These are phyloP conservation scores for Cynanchum wilfordii DNA, from an alignment of 257 asterid genomes.

Conservation along the genomic window DNA sequence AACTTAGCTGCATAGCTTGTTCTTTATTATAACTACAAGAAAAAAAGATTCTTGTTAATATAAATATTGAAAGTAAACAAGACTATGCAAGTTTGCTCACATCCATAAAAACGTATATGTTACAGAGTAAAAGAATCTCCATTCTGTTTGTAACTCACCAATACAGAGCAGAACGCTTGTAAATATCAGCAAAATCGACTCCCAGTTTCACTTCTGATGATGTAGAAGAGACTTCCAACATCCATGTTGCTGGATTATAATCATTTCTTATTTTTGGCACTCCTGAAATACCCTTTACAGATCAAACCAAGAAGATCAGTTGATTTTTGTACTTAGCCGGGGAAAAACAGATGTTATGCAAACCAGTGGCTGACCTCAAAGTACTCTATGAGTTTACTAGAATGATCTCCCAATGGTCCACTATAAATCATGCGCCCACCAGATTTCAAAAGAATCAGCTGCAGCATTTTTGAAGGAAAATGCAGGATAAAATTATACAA, in stretches of 20 bases:
- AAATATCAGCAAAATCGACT: constrained; percentile 27
- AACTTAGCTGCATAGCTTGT: constrained; percentile 11
- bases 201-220: constrained; percentile 32
- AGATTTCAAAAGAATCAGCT: constrained; percentile 26
- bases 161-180: constrained; percentile 19
- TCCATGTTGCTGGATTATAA: constrained; percentile 36
- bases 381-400: constrained; percentile 27
- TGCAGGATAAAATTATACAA: no score
- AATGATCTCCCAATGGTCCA: constrained; percentile 28
- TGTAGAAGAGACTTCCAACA: constrained; percentile 27
- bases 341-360: neutral
- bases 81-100: no score
- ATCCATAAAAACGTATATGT: no score
- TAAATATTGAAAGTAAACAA: neutral
- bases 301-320: neutral
- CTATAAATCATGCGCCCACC: constrained; percentile 29
- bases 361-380: constrained; percentile 22
- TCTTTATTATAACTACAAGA: constrained; percentile 20
- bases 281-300: constrained; percentile 17
- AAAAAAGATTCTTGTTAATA: neutral
- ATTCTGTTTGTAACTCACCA: constrained; percentile 17
- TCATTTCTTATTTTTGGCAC: constrained; percentile 26
- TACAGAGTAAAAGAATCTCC: no score
- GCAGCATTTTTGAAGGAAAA: neutral
- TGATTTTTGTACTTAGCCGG: neutral